Base-by-base conservation (phyloP, 306 rosid genomes). In the Argentina anserina region DNA sequence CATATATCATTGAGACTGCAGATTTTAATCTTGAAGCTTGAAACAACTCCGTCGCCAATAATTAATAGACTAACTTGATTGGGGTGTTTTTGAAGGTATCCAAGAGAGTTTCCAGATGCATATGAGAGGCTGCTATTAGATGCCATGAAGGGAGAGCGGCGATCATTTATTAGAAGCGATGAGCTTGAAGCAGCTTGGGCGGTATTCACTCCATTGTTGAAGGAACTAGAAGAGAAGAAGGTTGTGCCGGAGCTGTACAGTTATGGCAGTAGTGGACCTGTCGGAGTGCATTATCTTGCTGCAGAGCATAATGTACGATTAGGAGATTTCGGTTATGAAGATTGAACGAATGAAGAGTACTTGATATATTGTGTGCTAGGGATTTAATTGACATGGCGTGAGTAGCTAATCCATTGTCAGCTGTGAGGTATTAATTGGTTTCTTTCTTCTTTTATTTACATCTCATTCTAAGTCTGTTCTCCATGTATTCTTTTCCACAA, bases 151-250 rank as follows among this genome's bases (percentile, higher is more conserved):
- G 98, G 98, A 11, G 97, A 94, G 79, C 73, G 95, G 46, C 86
- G 96, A 70, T 63, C 91, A 71, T 91, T 94, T 85, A 94, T 94
- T 40, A 91, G 98, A 84, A 94, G 98, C 17, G 98, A 94, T 71
- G 98, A 94, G 85, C 96, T 94, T 13, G 96, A 89, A 79, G 98
- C 98, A 20, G 97, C 98, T 37, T 94, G 97, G 98, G 78, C 85
- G 14, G 78, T 94, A 58, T 94, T 94, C 89, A 91, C 95, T 10
- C 98, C 98, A 65, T 68, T 94, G 87, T 83, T 94, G 56, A 89
- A 88, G 56, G 97, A 94, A 75, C 85, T 94, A 21, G 98, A 91
- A 75, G 79, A 77, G 73, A 91, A 86, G 82, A 94, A 80, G 90
- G 86, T 94, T 73, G 89, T 84, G 62, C 98, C 98, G 3, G 98